A percentile compares a stretch with the other conserved stretches of the same genome.
These are phyloP conservation scores for Lactarius trivialis DNA, from an alignment of 768 basidiomycete genomes.

Conservation along the genomic window DNA sequence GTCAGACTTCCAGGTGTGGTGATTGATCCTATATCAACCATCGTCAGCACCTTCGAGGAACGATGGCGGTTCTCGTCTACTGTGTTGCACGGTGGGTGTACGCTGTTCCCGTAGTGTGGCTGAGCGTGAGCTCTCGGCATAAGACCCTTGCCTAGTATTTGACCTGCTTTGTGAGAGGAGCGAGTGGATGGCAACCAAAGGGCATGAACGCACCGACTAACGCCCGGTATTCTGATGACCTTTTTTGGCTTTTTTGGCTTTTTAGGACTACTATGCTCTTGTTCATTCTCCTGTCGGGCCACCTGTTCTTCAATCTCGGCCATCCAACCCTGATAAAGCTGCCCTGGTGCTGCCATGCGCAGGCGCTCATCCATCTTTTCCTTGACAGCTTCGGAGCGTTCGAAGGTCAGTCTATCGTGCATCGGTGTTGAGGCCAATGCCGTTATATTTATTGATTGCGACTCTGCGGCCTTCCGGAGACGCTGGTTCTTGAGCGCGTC, in stretches of 20 bases:
- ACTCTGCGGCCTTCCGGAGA: neutral
- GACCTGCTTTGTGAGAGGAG: neutral
- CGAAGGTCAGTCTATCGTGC: conserved; percentile 19
- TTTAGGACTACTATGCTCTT: neutral
- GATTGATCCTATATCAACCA: neutral
- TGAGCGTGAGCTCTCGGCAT: conserved; percentile 9
- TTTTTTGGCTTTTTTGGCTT: neutral
- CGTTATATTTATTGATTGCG: conserved; percentile 9
- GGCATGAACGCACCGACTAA: neutral
- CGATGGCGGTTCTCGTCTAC: neutral
- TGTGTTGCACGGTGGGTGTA: neutral
- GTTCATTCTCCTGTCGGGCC: neutral
- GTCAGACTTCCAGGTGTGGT: neutral
- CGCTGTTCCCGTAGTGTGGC: neutral
- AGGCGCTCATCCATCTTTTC: conserved; percentile 15
- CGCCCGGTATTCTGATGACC: neutral
- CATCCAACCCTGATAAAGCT: conserved; percentile 11
- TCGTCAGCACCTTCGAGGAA: neutral
- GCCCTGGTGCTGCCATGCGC: neutral
- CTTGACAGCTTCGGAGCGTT: conserved; percentile 13
- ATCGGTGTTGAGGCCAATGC: conserved; percentile 9
- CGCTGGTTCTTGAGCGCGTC: conserved; percentile 9
- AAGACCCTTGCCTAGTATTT: neutral
- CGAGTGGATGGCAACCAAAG: neutral
- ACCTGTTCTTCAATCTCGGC: neutral